Evolutionary conservation across 2,329 filamentous ascomycete genomes (phyloP).

Genomic region (Scytalidium lignicola): DNA sequence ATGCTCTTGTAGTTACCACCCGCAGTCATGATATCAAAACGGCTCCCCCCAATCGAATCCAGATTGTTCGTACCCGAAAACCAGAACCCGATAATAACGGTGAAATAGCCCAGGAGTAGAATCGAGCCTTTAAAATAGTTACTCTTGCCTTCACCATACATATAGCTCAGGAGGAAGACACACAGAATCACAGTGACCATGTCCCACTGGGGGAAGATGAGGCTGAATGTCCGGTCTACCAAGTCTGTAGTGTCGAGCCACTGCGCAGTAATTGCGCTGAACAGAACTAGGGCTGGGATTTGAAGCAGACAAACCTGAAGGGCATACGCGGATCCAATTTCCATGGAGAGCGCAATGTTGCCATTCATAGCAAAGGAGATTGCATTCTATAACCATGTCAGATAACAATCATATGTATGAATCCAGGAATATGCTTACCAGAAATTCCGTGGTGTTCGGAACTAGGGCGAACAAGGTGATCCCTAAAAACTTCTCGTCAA

Average conservation of each 20-base stretch:
- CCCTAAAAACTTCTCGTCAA: slow-evolving; percentile 95
- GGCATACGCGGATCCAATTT: slow-evolving; percentile 95
- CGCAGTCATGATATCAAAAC: slow-evolving; percentile 28
- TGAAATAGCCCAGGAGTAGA: slow-evolving; percentile 84
- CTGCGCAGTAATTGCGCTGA: slow-evolving; percentile 69
- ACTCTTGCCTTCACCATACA: slow-evolving; percentile 98
- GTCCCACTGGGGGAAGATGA: slow-evolving; percentile 98
- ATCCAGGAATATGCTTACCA: slow-evolving; percentile 53
- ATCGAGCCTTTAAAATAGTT: slow-evolving; percentile 99
- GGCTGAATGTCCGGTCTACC: slow-evolving; percentile 64
- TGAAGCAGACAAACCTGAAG: slow-evolving; percentile 93
- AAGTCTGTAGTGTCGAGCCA: slow-evolving; percentile 50
- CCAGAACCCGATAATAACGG: slow-evolving; percentile 89
- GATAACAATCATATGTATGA: slow-evolving; percentile 2
- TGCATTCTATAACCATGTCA: slow-evolving; percentile 61
- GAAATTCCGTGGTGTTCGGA: slow-evolving; percentile 95
- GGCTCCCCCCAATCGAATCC: slow-evolving; percentile 25
- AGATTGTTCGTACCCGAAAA: slow-evolving; percentile 55
- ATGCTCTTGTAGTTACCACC: slow-evolving; percentile 28
- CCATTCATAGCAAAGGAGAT: slow-evolving; percentile 99
- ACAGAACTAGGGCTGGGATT: slow-evolving; percentile 87
- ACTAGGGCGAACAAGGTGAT: slow-evolving; percentile 96
- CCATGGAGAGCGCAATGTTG: slow-evolving; percentile 97
- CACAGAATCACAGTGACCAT: slow-evolving; percentile 96
- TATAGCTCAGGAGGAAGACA: slow-evolving; percentile 93